Evolutionary conservation across 148 eudicot species (phyloP).

Genomic region (Amaranthus palmeri): DNA sequence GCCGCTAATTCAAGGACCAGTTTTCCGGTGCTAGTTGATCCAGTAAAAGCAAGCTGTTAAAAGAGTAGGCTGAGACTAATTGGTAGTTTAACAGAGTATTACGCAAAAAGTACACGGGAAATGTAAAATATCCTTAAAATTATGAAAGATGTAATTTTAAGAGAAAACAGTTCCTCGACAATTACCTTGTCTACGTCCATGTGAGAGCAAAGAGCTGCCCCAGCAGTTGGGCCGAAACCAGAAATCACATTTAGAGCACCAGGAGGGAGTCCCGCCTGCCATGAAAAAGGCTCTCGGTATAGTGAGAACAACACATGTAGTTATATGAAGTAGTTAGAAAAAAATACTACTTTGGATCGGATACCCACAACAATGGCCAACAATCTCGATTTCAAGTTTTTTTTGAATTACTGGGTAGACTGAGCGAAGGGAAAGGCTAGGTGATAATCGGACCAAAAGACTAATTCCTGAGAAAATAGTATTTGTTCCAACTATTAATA

Average conservation of each 20-base stretch:
- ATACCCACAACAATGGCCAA: too few species aligned
- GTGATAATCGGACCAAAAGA: too few species aligned
- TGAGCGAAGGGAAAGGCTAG: too few species aligned
- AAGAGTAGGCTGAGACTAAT: not conserved
- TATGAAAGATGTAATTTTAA: not conserved
- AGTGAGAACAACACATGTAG: too few species aligned
- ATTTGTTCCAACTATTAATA: too few species aligned
- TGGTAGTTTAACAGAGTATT: not conserved
- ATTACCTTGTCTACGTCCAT: slow-evolving; percentile 66
- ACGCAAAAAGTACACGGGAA: not conserved
- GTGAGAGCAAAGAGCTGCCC: slow-evolving; percentile 53
- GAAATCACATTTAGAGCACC: slow-evolving; percentile 59
- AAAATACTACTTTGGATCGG: too few species aligned
- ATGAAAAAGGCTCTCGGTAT: not conserved
- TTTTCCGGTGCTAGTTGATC: slow-evolving; percentile 54
- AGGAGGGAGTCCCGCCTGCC: slow-evolving; percentile 60
- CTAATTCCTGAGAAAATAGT: too few species aligned
- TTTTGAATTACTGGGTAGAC: too few species aligned
- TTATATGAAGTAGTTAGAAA: too few species aligned
- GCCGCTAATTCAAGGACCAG: slow-evolving; percentile 45
- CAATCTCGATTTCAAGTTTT: too few species aligned
- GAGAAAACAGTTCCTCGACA: not conserved
- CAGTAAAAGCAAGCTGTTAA: slow-evolving; percentile 57
- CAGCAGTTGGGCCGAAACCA: slow-evolving; percentile 64
- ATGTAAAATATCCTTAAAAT: too few species aligned